phyloP scores from a whole-genome alignment of 257 asterid genomes.

The Capsicum rhomboideum region DNA sequence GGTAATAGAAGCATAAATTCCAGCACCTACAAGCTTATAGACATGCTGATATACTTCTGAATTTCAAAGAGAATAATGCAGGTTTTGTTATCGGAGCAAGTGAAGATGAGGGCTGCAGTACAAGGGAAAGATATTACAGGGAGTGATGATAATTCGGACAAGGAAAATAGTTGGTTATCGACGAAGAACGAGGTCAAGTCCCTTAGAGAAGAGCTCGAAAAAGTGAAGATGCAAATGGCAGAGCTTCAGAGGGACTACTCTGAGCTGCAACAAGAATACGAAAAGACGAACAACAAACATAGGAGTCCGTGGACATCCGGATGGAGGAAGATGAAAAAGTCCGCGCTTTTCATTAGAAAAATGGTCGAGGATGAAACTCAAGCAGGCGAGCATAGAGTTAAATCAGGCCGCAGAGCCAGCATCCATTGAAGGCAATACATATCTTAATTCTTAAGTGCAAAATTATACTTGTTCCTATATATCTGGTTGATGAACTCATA shows the following conservation, averaged over 20 bases:
- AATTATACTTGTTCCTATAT: background rate
- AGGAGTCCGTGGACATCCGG: slow-evolving; percentile 48
- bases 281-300: slow-evolving; percentile 27
- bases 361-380: slow-evolving; percentile 33
- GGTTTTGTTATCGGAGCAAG: slow-evolving; percentile 76
- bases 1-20: background rate
- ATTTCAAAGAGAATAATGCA: slow-evolving; percentile 18
- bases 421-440: slow-evolving; percentile 31
- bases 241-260: slow-evolving; percentile 56
- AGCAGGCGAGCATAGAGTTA: slow-evolving; percentile 24
- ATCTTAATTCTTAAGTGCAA: slow-evolving; percentile 15
- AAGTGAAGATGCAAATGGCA: slow-evolving; percentile 40
- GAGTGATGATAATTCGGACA: slow-evolving; percentile 38
- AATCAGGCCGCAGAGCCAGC: slow-evolving; percentile 10
- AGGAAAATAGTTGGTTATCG: slow-evolving; percentile 31
- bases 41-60: slow-evolving; percentile 3
- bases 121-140: slow-evolving; percentile 35
- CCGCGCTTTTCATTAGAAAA: slow-evolving; percentile 38
- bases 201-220: slow-evolving; percentile 58
- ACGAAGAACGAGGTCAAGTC: slow-evolving; percentile 55
- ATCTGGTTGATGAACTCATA: background rate
- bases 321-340: slow-evolving; percentile 53
- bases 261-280: slow-evolving; percentile 47
- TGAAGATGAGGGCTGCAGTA: slow-evolving; percentile 48
- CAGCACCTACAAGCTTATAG: background rate